phyloP scores from a whole-genome alignment of 1,139 yeast species.

The Sugiyamaella castrensis region DNA sequence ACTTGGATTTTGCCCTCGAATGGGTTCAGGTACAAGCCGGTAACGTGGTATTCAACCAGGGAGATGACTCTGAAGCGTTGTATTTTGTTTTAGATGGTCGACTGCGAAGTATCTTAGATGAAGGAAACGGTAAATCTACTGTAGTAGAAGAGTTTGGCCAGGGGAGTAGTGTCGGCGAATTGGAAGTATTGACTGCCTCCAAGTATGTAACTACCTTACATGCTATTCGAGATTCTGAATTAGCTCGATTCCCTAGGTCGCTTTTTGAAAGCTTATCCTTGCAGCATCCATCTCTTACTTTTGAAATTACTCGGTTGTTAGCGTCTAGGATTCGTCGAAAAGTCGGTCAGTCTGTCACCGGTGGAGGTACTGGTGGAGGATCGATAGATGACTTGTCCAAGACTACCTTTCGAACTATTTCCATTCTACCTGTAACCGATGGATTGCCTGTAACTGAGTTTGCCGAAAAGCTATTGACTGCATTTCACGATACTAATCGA shows the following conservation, averaged over 20 bases:
- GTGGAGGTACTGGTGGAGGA: slow-evolving; percentile 6
- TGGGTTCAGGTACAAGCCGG: slow-evolving; percentile 94
- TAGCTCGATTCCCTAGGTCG: slow-evolving; percentile 88
- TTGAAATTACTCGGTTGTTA: slow-evolving; percentile 82
- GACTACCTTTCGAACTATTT: slow-evolving; percentile 69
- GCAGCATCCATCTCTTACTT: slow-evolving; percentile 86
- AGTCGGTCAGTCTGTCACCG: slow-evolving; percentile 22
- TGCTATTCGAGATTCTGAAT: slow-evolving; percentile 90
- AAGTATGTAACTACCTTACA: slow-evolving; percentile 69
- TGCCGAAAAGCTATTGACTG: slow-evolving; percentile 66
- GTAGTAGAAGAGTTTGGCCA: slow-evolving; percentile 82
- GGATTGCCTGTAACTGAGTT: slow-evolving; percentile 86
- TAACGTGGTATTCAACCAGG: slow-evolving; percentile 71
- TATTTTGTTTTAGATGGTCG: slow-evolving; percentile 90
- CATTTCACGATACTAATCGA: slow-evolving; percentile 70
- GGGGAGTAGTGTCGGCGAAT: slow-evolving; percentile 93
- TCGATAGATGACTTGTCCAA: slow-evolving; percentile 23
- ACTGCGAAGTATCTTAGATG: slow-evolving; percentile 57
- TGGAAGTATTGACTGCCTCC: slow-evolving; percentile 86
- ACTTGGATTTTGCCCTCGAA: slow-evolving; percentile 87
- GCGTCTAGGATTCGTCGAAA: slow-evolving; percentile 58
- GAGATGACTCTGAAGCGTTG: slow-evolving; percentile 87
- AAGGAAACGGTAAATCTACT: slow-evolving; percentile 32
- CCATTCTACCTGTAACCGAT: slow-evolving; percentile 72
- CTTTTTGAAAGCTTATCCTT: slow-evolving; percentile 80